Conservation (phyloP, 306 rosid species). For the Rosa persica region DNA sequence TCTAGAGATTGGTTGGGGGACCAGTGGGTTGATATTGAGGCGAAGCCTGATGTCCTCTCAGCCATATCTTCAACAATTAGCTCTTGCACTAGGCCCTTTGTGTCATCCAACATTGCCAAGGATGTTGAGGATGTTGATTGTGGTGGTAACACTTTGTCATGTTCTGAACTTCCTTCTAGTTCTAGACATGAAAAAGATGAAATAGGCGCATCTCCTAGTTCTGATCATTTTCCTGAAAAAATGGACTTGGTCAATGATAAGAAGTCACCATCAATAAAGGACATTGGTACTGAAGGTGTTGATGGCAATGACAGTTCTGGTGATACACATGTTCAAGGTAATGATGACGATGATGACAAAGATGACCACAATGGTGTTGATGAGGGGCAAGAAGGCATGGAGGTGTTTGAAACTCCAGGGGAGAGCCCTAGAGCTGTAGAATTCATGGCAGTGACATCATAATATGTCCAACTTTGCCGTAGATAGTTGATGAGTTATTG, state of each 20-base stretch:
- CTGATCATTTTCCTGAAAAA: constrained; percentile 42
- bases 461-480: constrained; percentile 29
- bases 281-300: constrained; percentile 29
- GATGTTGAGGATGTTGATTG: constrained; percentile 44
- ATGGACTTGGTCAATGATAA: constrained; percentile 26
- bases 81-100: constrained; percentile 39
- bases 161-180: constrained; percentile 41
- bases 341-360: constrained; percentile 33
- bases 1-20: constrained; percentile 92
- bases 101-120: constrained; percentile 40
- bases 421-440: constrained; percentile 37
- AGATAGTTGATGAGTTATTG: constrained; percentile 26
- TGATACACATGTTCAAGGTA: constrained; percentile 34
- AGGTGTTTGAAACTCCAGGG: constrained; percentile 38
- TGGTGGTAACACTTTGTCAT: constrained; percentile 36
- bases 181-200: constrained; percentile 32
- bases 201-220: constrained; percentile 25
- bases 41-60: constrained; percentile 62
- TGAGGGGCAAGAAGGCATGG: constrained; percentile 32
- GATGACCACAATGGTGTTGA: constrained; percentile 21
- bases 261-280: constrained; percentile 41
- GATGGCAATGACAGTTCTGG: constrained; percentile 35
- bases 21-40: constrained; percentile 61
- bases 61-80: constrained; percentile 39
- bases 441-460: constrained; percentile 42